Evolutionary conservation across 441 rosid genomes (phyloP).

Genomic region (Kokia cookei): DNA sequence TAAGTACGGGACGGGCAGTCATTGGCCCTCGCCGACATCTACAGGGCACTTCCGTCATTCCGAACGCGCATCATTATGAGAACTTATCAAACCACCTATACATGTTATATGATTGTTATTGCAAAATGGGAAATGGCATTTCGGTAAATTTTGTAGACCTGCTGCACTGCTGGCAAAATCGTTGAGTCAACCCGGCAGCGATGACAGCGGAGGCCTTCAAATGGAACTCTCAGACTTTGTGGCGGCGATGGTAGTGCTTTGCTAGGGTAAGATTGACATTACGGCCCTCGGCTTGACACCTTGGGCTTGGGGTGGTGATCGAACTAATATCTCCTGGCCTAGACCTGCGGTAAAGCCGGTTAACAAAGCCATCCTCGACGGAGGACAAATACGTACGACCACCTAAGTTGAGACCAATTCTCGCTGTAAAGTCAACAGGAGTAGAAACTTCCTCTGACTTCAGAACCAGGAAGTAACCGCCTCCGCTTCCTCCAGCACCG

Average conservation of each 20-base stretch:
- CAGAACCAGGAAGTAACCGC: slow-evolving; percentile 41
- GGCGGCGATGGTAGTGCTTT: slow-evolving; percentile 91
- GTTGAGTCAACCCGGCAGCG: slow-evolving; percentile 83
- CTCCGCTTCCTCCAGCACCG: neutral
- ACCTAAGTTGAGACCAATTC: slow-evolving; percentile 83
- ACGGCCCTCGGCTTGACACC: slow-evolving; percentile 96
- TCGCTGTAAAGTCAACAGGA: slow-evolving; percentile 41
- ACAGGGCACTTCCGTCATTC: too few relatives aligned
- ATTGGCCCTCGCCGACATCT: too few relatives aligned
- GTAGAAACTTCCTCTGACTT: slow-evolving; percentile 59
- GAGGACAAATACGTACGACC: slow-evolving; percentile 88
- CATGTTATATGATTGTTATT: neutral
- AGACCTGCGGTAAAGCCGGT: slow-evolving; percentile 73
- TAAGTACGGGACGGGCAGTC: too few relatives aligned
- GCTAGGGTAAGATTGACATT: slow-evolving; percentile 81
- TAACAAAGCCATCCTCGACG: slow-evolving; percentile 79
- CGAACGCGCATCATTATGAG: too few relatives aligned
- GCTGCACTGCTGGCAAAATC: slow-evolving; percentile 99
- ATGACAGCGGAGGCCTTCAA: slow-evolving; percentile 84
- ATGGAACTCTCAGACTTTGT: slow-evolving; percentile 93
- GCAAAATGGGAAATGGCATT: slow-evolving; percentile 20
- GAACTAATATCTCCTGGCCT: slow-evolving; percentile 50
- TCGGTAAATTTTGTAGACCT: slow-evolving; percentile 41
- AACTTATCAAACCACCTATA: neutral
- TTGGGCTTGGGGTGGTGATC: slow-evolving; percentile 36